These are phyloP conservation scores for Nakaseomyces glabratus DNA, from an alignment of 1,139 yeast species.

Conservation along the genomic window DNA sequence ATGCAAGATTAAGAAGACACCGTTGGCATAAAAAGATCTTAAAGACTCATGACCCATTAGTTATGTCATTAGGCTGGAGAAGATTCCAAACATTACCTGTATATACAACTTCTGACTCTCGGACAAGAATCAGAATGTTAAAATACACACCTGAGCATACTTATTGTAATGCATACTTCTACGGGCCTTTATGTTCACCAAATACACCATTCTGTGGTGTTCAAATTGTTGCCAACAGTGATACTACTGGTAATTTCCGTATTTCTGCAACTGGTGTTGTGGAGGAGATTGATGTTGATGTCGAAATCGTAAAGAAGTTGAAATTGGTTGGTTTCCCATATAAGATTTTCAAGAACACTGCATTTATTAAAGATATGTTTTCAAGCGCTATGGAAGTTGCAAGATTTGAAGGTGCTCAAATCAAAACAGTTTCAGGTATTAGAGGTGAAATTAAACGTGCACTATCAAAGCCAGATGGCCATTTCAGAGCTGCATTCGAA, in stretches of 20 bases:
- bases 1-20: conserved; percentile 91
- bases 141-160: conserved; percentile 98
- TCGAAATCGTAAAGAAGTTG: conserved; percentile 90
- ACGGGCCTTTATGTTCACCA: conserved; percentile 95
- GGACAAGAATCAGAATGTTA: conserved; percentile 96
- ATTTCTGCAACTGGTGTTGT: conserved; percentile 98
- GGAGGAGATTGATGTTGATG: conserved; percentile 79
- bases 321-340: conserved; percentile 92
- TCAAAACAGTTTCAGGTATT: conserved; percentile 93
- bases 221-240: conserved; percentile 72
- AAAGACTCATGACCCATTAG: conserved; percentile 91
- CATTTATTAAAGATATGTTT: conserved; percentile 96
- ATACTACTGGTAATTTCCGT: conserved; percentile 84
- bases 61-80: conserved; percentile 94
- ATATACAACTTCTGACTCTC: conserved; percentile 91
- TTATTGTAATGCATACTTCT: conserved; percentile 90
- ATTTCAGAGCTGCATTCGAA: conserved; percentile 95
- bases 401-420: conserved; percentile 94
- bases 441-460: conserved; percentile 97
- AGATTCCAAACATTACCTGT: conserved; percentile 94
- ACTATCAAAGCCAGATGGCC: conserved; percentile 90
- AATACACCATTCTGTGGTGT: conserved; percentile 96
- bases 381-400: conserved; percentile 88
- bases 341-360: conserved; percentile 90
- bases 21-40: conserved; percentile 97